Evolutionary conservation across 2,329 filamentous ascomycete species (phyloP), one percentile per base, ranked within the genome.

Genomic region (Fusarium coicis): DNA sequence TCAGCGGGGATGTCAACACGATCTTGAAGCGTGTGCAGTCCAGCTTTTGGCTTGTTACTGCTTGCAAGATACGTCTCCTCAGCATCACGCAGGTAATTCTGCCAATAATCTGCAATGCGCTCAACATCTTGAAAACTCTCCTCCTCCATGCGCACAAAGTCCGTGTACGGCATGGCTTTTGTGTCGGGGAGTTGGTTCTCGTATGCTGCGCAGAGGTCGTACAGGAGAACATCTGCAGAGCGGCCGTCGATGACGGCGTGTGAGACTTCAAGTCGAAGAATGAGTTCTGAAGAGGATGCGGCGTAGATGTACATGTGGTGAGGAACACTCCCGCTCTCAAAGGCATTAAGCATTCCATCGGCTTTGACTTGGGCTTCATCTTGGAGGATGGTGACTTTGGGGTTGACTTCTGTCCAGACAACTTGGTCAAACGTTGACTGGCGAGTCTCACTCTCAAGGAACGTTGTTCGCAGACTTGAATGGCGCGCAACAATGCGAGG

Each of bases 221-320:
- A 61, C 21, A 64, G 55, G 15, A 64, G 55, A 34, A 64, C 56
- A 28, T 64, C 62, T n/a, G 62, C 62, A 28, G 62, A 64, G 18
- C 57, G 55, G 10, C 62, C 62, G 30, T 64, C 62, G 7, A 47
- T 64, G n/a, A 64, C 47, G 32, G 62, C 55, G 21, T 64, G 62
- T 12, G 62, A 64, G 10, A 62, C 53, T 39, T 55, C 53, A 11
- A 62, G 26, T 5, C 52, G 4, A 0, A 62, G 18, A 2, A 57
- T 42, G 16, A 55, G 34, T 36, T 56, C 39, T 39, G 39, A 32
- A 10, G 59, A 0, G 16, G 50, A 55, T 14, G 42, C 50, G 1
- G 53, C 50, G 16, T 36, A 57, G 50, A 62, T 62, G 32, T 43
- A 42, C 59, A 62, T 28, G 36, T 62, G 59, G 9, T 62, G 59